Evolutionary conservation across 805 yeast genomes (phyloP).

Genomic region (Metschnikowia baotianmanensis): DNA sequence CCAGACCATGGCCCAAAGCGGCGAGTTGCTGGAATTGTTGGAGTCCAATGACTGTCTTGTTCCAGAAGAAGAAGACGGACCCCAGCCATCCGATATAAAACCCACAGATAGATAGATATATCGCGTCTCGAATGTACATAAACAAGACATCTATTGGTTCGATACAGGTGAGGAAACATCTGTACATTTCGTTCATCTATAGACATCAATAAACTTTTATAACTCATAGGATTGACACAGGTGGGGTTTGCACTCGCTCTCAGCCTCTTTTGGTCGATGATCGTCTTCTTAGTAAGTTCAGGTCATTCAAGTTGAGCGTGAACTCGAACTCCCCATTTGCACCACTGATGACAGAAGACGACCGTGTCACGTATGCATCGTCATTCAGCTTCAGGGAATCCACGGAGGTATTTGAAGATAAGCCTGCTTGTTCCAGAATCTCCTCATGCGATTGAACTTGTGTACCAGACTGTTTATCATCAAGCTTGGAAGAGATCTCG

Average conservation of each 20-base stretch:
- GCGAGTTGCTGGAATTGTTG: conserved; percentile 84
- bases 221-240: no score
- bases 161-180: no score
- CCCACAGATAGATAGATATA: conserved; percentile 32
- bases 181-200: no score
- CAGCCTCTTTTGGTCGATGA: conserved; percentile 18
- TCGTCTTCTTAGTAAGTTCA: conserved; percentile 60
- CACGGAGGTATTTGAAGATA: conserved; percentile 21
- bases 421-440: conserved; percentile 10
- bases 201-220: no score
- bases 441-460: conserved; percentile 4
- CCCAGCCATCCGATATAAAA: conserved; percentile 30
- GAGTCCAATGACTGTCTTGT: conserved; percentile 77
- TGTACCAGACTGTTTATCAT: conserved; percentile 3
- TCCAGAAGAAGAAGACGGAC: conserved; percentile 63
- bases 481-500: conserved; percentile 11
- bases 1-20: conserved; percentile 83
- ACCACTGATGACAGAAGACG: conserved; percentile 40
- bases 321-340: conserved; percentile 45
- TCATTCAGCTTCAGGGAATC: conserved; percentile 20
- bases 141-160: not conserved
- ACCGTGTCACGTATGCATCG: conserved; percentile 35
- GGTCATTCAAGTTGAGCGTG: conserved; percentile 61
- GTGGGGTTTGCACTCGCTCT: not conserved
- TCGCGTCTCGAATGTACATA: not conserved